A percentile compares a stretch with the other conserved stretches of the same genome.
Evolutionary conservation across 495 filamentous ascomycete genomes (phyloP).

Genomic region (Parathielavia appendiculata): DNA sequence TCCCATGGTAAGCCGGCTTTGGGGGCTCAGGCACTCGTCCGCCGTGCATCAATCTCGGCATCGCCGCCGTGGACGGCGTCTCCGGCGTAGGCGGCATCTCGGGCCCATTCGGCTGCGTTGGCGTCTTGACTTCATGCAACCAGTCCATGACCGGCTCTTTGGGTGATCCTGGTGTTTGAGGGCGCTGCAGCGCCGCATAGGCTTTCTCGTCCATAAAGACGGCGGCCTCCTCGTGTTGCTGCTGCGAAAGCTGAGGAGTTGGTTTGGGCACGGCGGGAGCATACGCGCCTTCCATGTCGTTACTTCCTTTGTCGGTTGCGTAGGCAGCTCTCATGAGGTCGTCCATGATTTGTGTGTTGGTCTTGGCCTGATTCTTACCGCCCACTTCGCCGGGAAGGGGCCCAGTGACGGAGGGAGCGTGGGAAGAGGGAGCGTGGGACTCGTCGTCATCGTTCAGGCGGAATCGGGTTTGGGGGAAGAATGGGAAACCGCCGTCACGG

Average conservation of each 20-base stretch:
- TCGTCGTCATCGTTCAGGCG: slow-evolving; percentile 4
- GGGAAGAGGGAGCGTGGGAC: not conserved
- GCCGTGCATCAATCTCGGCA: slow-evolving; percentile 7
- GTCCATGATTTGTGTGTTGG: slow-evolving; percentile 29
- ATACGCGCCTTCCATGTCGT: slow-evolving; percentile 17
- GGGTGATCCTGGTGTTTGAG: slow-evolving; percentile 11
- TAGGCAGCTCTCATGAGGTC: slow-evolving; percentile 28
- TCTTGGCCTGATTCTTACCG: slow-evolving; percentile 14
- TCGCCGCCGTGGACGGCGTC: slow-evolving; percentile 1
- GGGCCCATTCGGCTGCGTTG: slow-evolving; percentile 18
- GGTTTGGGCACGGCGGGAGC: not conserved
- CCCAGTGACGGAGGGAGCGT: not conserved
- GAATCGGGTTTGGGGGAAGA: slow-evolving; percentile 12
- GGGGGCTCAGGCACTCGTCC: slow-evolving; percentile 13
- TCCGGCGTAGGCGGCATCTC: slow-evolving; percentile 14
- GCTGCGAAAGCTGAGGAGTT: not conserved
- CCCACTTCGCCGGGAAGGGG: not conserved
- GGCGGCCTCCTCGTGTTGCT: not conserved
- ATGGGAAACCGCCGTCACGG: slow-evolving; percentile 14
- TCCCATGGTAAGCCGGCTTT: slow-evolving; percentile 9
- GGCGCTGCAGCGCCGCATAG: slow-evolving; percentile 20
- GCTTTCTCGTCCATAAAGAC: slow-evolving; percentile 22
- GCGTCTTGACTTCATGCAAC: slow-evolving; percentile 21
- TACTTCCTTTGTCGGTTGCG: slow-evolving; percentile 18
- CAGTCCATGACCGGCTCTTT: slow-evolving; percentile 20